Percentiles rank a stretch among this genome's conserved stretches.
Evolutionary conservation across 2,329 filamentous ascomycete genomes (phyloP).

Genomic region (Xylaria sp.): DNA sequence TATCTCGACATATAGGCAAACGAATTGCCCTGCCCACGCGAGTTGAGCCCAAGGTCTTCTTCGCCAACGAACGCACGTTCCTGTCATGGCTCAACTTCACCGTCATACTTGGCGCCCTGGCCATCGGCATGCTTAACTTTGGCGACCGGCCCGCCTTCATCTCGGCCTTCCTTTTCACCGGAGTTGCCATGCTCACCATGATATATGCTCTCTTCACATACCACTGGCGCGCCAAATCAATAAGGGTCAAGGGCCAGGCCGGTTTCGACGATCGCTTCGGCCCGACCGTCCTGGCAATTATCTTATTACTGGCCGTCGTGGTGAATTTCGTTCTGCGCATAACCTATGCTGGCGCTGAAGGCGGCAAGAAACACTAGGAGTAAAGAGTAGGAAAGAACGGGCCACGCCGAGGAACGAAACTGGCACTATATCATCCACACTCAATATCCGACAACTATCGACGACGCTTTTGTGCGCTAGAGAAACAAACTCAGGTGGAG

Average conservation of each 20-base stretch:
- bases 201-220: constrained; percentile 94
- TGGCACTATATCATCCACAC: background rate
- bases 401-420: background rate
- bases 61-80: constrained; percentile 99
- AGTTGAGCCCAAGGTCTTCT: constrained; percentile 99
- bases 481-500: background rate
- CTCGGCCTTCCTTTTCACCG: constrained; percentile 90
- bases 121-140: constrained; percentile 97
- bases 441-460: background rate
- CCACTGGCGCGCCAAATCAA: constrained; percentile 96
- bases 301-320: constrained; percentile 87
- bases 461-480: background rate
- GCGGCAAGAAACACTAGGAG: constrained; percentile 49
- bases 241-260: constrained; percentile 88
- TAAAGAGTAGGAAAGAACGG: constrained; percentile 1
- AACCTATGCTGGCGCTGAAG: constrained; percentile 55
- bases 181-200: constrained; percentile 95
- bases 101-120: constrained; percentile 95
- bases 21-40: constrained; percentile 97
- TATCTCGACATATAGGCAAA: constrained; percentile 74
- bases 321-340: constrained; percentile 94
- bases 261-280: constrained; percentile 97
- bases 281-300: constrained; percentile 88
- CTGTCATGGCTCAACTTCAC: constrained; percentile 99
- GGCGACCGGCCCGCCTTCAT: constrained; percentile 95